Percentiles rank a stretch among this genome's conserved stretches.
Evolutionary conservation across 495 filamentous ascomycete species (phyloP).

Genomic region (Aspergillus carlsbadensis): DNA sequence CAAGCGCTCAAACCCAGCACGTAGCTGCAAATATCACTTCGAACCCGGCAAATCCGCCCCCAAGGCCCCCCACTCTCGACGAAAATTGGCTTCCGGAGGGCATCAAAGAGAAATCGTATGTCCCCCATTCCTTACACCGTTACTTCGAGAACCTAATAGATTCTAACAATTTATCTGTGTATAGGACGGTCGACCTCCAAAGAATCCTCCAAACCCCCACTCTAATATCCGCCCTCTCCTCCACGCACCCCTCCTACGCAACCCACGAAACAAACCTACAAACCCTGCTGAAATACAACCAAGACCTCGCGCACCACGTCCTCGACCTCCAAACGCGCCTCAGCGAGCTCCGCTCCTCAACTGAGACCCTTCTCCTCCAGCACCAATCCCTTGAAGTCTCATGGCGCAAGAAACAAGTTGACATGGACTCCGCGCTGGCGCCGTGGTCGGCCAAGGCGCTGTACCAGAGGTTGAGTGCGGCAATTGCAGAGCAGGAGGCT

Average conservation of each 20-base stretch:
- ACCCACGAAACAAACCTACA: conserved; percentile 51
- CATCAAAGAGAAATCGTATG: conserved; percentile 74
- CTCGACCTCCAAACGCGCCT: conserved; percentile 63
- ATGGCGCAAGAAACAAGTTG: conserved; percentile 83
- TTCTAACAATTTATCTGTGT: conserved; percentile 34
- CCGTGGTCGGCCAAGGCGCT: conserved; percentile 81
- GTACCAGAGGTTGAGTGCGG: conserved; percentile 74
- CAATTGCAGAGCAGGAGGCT: conserved; percentile 78
- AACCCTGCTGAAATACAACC: conserved; percentile 57
- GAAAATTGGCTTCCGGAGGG: conserved; percentile 67
- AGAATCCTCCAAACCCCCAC: conserved; percentile 58
- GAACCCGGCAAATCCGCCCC: conserved; percentile 21
- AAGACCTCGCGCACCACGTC: conserved; percentile 67
- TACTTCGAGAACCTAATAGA: conserved; percentile 15
- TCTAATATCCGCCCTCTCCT: conserved; percentile 61
- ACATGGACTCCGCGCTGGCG: conserved; percentile 81
- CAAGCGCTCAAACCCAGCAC: conserved; percentile 18
- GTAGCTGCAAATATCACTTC: conserved; percentile 19
- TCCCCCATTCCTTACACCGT: not conserved
- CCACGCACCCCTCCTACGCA: conserved; percentile 60
- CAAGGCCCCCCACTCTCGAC: conserved; percentile 39
- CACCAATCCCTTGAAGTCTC: conserved; percentile 85
- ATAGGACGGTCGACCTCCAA: conserved; percentile 59
- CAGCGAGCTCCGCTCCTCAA: conserved; percentile 57
- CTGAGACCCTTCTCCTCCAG: conserved; percentile 77